These are phyloP conservation scores for Leersia perrieri DNA, from an alignment of 176 grass and related monocot genomes.

Conservation along the genomic window DNA sequence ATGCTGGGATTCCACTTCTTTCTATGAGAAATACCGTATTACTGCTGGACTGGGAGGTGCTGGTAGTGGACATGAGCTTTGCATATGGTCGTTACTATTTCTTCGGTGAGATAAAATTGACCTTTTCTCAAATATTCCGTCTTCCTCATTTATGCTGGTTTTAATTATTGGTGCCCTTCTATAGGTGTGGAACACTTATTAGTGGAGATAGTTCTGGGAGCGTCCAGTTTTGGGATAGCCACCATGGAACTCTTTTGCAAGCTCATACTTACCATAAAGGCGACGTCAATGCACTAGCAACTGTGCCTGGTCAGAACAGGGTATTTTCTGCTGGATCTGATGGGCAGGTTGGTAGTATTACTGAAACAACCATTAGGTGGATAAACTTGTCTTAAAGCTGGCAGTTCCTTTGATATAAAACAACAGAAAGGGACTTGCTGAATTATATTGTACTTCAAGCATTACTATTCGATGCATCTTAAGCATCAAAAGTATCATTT, in stretches of 20 bases:
- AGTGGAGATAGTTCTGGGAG: slow-evolving; percentile 94
- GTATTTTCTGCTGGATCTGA: slow-evolving; percentile 97
- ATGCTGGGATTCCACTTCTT: slow-evolving; percentile 85
- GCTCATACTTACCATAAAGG: slow-evolving; percentile 76
- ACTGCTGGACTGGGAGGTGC: slow-evolving; percentile 81
- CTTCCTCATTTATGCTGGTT: not conserved
- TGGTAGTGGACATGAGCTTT: slow-evolving; percentile 72
- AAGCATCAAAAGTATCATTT: too few species aligned
- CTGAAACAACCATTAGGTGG: slow-evolving; percentile 38
- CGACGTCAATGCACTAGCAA: slow-evolving; percentile 77
- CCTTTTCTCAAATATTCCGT: not conserved
- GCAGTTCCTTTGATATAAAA: not conserved
- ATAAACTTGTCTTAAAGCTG: slow-evolving; percentile 30
- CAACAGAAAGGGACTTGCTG: not conserved
- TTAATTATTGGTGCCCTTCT: slow-evolving; percentile 41
- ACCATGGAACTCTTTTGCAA: slow-evolving; percentile 90
- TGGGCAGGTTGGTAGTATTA: slow-evolving; percentile 79
- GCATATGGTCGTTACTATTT: slow-evolving; percentile 73
- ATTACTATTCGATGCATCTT: not conserved
- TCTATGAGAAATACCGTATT: slow-evolving; percentile 85
- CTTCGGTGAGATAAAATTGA: slow-evolving; percentile 48
- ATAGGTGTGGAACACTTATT: slow-evolving; percentile 89
- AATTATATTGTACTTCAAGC: slow-evolving; percentile 3
- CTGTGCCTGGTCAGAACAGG: slow-evolving; percentile 74
- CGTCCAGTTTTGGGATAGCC: slow-evolving; percentile 92